Evolutionary conservation across 2,329 filamentous ascomycete genomes (phyloP).

Genomic region (Clonostachys sp.): DNA sequence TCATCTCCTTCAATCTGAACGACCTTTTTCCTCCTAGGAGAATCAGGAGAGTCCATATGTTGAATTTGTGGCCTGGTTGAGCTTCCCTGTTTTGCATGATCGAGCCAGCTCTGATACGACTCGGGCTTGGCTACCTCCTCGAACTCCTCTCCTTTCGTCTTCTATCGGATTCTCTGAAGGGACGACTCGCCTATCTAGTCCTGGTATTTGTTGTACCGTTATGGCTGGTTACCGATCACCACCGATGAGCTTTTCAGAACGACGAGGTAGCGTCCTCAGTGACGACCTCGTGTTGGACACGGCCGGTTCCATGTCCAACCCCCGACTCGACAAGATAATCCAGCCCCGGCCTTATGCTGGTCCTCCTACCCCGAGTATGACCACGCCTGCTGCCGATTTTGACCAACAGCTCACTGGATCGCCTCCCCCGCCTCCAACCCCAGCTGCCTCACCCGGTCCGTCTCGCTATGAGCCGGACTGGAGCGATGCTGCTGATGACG

Average conservation of each 20-base stretch:
- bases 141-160: neutral
- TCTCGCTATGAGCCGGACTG: constrained; percentile 62
- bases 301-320: constrained; percentile 34
- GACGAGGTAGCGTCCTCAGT: constrained; percentile 52
- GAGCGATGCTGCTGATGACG: constrained; percentile 73
- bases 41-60: too few species aligned
- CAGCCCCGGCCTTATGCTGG: constrained; percentile 41
- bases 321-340: constrained; percentile 45
- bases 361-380: constrained; percentile 64
- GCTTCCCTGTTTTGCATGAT: too few species aligned
- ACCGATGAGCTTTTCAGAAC: constrained; percentile 56
- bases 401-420: constrained; percentile 56
- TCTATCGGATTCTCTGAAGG: too few species aligned
- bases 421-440: constrained; percentile 61
- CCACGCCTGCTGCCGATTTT: constrained; percentile 58
- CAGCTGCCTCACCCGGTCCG: constrained; percentile 60
- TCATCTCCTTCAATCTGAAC: too few species aligned
- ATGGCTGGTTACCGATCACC: constrained; percentile 12
- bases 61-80: too few species aligned
- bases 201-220: too few species aligned
- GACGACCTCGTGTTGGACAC: constrained; percentile 55
- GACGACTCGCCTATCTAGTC: too few species aligned
- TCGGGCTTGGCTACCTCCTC: too few species aligned
- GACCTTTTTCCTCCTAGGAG: too few species aligned
- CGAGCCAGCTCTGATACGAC: neutral